phyloP scores from a whole-genome alignment of 441 rosid species.

The Breynia disticha region DNA sequence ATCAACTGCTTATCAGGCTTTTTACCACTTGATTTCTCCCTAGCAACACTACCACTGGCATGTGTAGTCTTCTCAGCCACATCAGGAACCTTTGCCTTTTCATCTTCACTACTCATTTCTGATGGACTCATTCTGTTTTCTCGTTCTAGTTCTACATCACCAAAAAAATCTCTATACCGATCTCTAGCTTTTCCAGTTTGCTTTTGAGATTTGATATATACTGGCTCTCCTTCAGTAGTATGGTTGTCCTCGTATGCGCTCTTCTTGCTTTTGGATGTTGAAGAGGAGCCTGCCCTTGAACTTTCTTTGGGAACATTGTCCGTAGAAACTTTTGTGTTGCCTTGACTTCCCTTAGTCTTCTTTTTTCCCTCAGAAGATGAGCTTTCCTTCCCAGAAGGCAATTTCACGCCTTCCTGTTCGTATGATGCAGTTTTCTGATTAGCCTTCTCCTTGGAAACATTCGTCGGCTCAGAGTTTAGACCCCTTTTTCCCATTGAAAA shows the following conservation, averaged over 20 bases:
- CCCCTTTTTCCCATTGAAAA: conserved; percentile 29
- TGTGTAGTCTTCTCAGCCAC: conserved; percentile 30
- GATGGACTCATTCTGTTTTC: conserved; percentile 31
- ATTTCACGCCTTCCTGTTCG: conserved; percentile 30
- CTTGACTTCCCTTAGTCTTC: conserved; percentile 46
- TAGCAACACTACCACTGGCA: conserved; percentile 20
- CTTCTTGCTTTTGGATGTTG: conserved; percentile 39
- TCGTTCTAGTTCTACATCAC: conserved; percentile 57
- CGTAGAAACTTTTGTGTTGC: conserved; percentile 23
- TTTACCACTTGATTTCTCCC: conserved; percentile 36
- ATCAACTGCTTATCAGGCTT: conserved; percentile 20
- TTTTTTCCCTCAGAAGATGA: conserved; percentile 39
- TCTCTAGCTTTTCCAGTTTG: conserved; percentile 45
- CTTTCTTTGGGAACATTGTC: conserved; percentile 34
- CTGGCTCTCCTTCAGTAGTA: conserved; percentile 34
- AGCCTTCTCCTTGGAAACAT: conserved; percentile 35
- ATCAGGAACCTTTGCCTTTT: conserved; percentile 28
- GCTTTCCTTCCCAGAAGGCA: conserved; percentile 36
- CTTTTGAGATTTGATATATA: conserved; percentile 36
- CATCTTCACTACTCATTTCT: conserved; percentile 28
- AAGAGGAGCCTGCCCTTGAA: conserved; percentile 33
- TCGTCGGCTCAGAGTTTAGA: conserved; percentile 30
- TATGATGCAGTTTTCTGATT: conserved; percentile 24
- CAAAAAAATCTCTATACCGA: conserved; percentile 63
- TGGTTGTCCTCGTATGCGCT: conserved; percentile 26